Conservation (phyloP, 352 stramenopile genomes). For the Pelagophyceae sp. region DNA sequence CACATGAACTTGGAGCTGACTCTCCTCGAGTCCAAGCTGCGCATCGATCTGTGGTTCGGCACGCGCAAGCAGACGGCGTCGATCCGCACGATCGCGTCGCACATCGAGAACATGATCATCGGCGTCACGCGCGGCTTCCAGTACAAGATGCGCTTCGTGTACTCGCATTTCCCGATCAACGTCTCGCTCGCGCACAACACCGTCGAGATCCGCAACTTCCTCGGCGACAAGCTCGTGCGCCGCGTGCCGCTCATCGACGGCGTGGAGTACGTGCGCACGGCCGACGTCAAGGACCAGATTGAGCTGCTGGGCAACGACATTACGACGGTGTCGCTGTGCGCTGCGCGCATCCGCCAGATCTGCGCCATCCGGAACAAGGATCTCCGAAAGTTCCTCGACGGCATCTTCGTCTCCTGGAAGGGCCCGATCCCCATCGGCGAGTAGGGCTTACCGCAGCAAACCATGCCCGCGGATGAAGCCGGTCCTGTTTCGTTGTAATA, state of each 20-base stretch:
- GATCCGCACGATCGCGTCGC: conserved; percentile 92
- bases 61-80: conserved; percentile 92
- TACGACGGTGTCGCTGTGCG: conserved; percentile 80
- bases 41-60: conserved; percentile 97
- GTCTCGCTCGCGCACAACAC: conserved; percentile 71
- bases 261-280: conserved; percentile 84
- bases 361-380: conserved; percentile 77
- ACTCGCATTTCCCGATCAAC: conserved; percentile 99
- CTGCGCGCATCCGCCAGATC: conserved; percentile 65
- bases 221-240: conserved; percentile 96
- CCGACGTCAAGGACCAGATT: conserved; percentile 98
- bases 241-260: conserved; percentile 81
- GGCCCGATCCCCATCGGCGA: conserved; percentile 47
- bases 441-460: no score
- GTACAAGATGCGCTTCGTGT: conserved; percentile 99
- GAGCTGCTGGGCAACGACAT: conserved; percentile 95
- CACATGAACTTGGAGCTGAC: conserved; percentile 92
- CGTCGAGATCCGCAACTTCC: conserved; percentile 98
- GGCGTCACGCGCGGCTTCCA: conserved; percentile 92
- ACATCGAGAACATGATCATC: conserved; percentile 99
- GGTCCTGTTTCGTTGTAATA: no score
- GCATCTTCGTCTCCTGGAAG: conserved; percentile 99
- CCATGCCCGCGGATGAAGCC: no score
- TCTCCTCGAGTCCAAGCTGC: conserved; percentile 72
- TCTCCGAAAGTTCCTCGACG: conserved; percentile 99